Conservation (phyloP, 768 basidiomycete genomes). For the Stropharia rugosoannulata region DNA sequence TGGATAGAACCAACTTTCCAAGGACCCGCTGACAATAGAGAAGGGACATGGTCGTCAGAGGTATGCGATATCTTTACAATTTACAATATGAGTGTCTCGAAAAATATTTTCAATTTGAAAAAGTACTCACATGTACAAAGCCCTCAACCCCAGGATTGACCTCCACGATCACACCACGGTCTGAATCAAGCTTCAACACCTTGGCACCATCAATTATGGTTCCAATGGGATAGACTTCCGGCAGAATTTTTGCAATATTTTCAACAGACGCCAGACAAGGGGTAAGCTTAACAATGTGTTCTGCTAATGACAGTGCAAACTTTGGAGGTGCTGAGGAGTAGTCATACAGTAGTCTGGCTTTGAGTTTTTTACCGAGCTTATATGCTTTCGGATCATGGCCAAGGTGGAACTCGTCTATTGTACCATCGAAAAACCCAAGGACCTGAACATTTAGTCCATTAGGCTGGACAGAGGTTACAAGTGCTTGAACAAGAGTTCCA, state of each 20-base stretch:
- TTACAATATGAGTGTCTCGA: slow-evolving; percentile 5
- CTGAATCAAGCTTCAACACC: slow-evolving; percentile 71
- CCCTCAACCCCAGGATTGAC: slow-evolving; percentile 66
- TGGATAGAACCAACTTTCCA: slow-evolving; percentile 83
- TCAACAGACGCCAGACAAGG: slow-evolving; percentile 31
- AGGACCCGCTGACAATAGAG: slow-evolving; percentile 73
- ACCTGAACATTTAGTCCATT: slow-evolving; percentile 86
- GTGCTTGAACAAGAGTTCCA: slow-evolving; percentile 75
- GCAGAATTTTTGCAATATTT: slow-evolving; percentile 30
- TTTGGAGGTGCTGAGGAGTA: slow-evolving; percentile 73
- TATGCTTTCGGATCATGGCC: slow-evolving; percentile 43
- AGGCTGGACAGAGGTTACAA: slow-evolving; percentile 75
- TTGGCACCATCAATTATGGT: slow-evolving; percentile 69
- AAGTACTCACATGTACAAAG: slow-evolving; percentile 77
- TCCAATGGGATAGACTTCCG: slow-evolving; percentile 72
- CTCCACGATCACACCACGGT: slow-evolving; percentile 78
- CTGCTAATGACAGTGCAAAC: slow-evolving; percentile 77
- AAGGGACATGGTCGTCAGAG: slow-evolving; percentile 86
- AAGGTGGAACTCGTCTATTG: slow-evolving; percentile 81
- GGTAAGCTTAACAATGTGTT: slow-evolving; percentile 65
- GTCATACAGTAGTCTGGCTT: slow-evolving; percentile 82
- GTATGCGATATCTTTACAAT: slow-evolving; percentile 82
- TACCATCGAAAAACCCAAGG: slow-evolving; percentile 90
- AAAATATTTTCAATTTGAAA: neutral
- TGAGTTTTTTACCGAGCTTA: slow-evolving; percentile 75